Evolutionary conservation across 441 rosid genomes (phyloP).

Genomic region (Eutrema salsugineum): DNA sequence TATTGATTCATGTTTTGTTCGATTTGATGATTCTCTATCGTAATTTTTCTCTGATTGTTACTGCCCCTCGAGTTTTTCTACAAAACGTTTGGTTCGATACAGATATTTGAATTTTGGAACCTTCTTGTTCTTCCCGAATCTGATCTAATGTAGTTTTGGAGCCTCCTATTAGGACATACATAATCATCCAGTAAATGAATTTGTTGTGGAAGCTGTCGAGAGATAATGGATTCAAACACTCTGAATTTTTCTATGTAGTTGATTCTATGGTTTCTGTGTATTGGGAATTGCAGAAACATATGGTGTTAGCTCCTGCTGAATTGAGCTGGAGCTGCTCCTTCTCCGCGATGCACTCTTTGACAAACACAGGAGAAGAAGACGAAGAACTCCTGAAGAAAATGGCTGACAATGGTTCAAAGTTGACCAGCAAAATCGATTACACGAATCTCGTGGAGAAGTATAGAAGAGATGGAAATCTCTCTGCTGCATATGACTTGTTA

Average conservation of each 20-base stretch:
- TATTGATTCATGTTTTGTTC: not conserved
- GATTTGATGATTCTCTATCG: slow-evolving; percentile 12
- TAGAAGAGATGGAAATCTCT: slow-evolving; percentile 48
- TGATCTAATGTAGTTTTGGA: not conserved
- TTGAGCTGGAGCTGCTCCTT: slow-evolving; percentile 30
- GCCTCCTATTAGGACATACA: not conserved
- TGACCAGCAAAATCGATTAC: slow-evolving; percentile 29
- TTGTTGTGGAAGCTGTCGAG: not conserved
- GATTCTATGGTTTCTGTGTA: not conserved
- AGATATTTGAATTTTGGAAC: not conserved
- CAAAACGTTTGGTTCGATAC: not conserved
- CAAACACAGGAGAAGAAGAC: slow-evolving; percentile 32
- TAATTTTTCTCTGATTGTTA: not conserved
- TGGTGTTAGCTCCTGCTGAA: slow-evolving; percentile 38
- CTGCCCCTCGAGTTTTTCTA: not conserved
- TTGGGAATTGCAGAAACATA: slow-evolving; percentile 47
- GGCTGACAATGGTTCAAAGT: slow-evolving; percentile 28
- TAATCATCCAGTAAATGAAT: not conserved
- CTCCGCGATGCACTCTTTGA: slow-evolving; percentile 30
- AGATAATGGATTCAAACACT: not conserved
- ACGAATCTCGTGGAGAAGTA: slow-evolving; percentile 33
- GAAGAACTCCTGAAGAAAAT: slow-evolving; percentile 35
- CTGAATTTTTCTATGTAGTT: not conserved
- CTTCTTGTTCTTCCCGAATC: not conserved
- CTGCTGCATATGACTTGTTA: slow-evolving; percentile 47